These are phyloP conservation scores for Mycena floridula DNA, from an alignment of 768 basidiomycete genomes.

Conservation along the genomic window DNA sequence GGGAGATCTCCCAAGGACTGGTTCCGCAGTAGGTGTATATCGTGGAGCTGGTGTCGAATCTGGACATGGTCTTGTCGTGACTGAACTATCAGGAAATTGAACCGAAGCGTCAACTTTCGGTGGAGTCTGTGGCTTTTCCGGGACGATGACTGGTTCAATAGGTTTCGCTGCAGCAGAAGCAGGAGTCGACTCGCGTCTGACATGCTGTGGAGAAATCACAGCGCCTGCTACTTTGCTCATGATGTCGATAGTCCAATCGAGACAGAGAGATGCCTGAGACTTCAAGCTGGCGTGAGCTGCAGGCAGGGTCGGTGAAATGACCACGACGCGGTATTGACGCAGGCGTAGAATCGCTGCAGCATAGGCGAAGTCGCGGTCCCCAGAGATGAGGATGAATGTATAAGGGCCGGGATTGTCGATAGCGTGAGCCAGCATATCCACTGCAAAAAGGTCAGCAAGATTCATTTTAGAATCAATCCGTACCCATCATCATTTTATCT, in stretches of 20 bases:
- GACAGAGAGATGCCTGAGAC: background rate
- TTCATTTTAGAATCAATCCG: background rate
- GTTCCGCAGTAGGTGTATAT: no score
- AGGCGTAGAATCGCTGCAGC: constrained; percentile 9
- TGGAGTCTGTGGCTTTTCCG: no score
- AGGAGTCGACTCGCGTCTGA: no score
- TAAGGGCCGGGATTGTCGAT: constrained; percentile 34
- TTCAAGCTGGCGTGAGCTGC: background rate
- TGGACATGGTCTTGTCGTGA: no score
- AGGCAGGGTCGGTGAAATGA: background rate
- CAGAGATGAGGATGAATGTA: constrained; percentile 37
- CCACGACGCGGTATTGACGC: background rate
- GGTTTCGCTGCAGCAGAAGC: no score
- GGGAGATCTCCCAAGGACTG: no score
- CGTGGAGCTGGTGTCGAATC: no score
- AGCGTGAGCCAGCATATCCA: constrained; percentile 39
- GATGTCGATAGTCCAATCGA: background rate
- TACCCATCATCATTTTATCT: background rate
- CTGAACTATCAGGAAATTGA: no score
- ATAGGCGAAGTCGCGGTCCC: constrained; percentile 37
- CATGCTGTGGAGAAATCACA: no score
- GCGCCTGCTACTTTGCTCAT: background rate
- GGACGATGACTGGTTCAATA: no score
- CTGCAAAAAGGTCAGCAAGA: constrained; percentile 13
- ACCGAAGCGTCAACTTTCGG: no score